Evolutionary conservation across 306 rosid genomes (phyloP), one percentile per base, ranked within the genome.

Genomic region (Castanospermum australe): DNA sequence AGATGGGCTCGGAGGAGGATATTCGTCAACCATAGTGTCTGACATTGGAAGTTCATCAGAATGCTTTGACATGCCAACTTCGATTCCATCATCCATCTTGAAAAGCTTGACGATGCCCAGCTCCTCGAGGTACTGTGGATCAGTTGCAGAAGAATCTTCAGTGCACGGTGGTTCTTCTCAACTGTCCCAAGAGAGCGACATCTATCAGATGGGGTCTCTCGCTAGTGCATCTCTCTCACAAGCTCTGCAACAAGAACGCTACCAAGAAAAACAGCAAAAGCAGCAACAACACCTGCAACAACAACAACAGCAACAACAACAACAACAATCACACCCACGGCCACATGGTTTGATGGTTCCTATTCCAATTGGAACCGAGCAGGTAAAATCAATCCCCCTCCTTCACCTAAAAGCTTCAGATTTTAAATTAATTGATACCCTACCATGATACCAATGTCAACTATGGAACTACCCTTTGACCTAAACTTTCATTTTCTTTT

Each of bases 231-330:
- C 93, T 6, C 65, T 88, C 0, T 92, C 90, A 5, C 92, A 82
- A 42, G 97, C 89, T 61, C 70, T 90, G 48, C 89, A 88, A 61
- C 93, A 86, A 72, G 94, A 91, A 73, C 84, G 88, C 11, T 82
- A 78, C 56, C 91, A 84, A 20, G 95, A 88, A 82, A 88, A 85
- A 51, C 83, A 77, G 35, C 83, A 79, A 36, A 80, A 36, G 11
- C 81, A 39, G 5, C 86, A 61, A 55, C 21, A 41, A 20, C 80
- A 76, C n/a, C n/a, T n/a, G 17, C 83, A 63, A 42, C 69, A 5
- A 0, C 65, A 36, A 22, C 82, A 36, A 5, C 48, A 8, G 2
- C 82, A 57, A 0, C 42, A 48, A 24, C 80, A 63, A 3, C 84
- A 80, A 30, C 90, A 87, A 15, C 81, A 50, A 28, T 6, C 82